phyloP scores from a whole-genome alignment of 2,329 filamentous ascomycete species.

The Botryotinia convoluta region DNA sequence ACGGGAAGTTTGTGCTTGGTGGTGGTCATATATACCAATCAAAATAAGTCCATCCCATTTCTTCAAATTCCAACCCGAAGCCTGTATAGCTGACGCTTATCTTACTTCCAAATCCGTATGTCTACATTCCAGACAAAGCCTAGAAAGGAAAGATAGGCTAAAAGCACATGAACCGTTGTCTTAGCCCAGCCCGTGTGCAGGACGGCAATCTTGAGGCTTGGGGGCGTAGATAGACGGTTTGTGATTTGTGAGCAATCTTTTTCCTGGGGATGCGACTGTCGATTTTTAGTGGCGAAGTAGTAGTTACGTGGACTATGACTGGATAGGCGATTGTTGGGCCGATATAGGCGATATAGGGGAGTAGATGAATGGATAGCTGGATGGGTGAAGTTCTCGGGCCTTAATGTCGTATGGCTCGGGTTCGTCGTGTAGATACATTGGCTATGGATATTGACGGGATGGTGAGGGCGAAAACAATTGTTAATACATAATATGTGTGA shows the following conservation, averaged over 20 bases:
- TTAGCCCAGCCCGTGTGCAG: slow-evolving; percentile 7
- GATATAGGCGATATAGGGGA: not conserved
- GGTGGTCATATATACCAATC: not conserved
- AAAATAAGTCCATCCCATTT: not conserved
- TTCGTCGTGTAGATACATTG: not conserved
- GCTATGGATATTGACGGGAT: not conserved
- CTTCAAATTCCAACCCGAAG: not conserved
- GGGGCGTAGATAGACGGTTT: slow-evolving; percentile 8
- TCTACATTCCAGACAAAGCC: not conserved
- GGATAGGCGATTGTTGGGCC: not conserved
- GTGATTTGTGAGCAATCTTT: slow-evolving; percentile 11
- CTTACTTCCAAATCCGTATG: not conserved
- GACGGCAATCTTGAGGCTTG: slow-evolving; percentile 6
- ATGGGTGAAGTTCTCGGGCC: not conserved
- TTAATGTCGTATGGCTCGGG: not conserved
- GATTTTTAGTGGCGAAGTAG: not conserved
- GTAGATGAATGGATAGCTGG: not conserved
- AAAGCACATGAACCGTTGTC: slow-evolving; percentile 12
- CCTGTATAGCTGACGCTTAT: not conserved
- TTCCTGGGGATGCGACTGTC: not conserved
- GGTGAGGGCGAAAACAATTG: not conserved
- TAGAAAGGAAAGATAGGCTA: not conserved
- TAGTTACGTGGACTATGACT: not conserved
- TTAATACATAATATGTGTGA: not conserved
- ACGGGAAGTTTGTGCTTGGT: not conserved